Conservation (phyloP, 1,284 basidiomycete genomes). For the Athelia psychrophila region DNA sequence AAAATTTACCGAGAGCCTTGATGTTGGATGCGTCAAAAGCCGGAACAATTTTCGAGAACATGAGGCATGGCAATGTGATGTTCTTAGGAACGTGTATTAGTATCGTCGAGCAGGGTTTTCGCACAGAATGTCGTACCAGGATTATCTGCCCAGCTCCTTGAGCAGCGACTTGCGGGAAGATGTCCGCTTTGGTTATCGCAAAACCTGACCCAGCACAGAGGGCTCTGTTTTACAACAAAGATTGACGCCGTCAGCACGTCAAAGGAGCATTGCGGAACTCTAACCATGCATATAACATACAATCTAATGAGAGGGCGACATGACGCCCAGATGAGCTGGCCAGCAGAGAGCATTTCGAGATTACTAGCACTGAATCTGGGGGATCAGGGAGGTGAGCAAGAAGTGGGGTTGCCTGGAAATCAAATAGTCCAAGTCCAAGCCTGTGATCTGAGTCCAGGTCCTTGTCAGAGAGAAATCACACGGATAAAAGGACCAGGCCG, state of each 20-base stretch:
- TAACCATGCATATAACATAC: constrained; percentile 31
- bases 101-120: neutral
- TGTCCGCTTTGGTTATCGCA: constrained; percentile 54
- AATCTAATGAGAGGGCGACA: constrained; percentile 56
- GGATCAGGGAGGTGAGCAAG: too few relatives aligned
- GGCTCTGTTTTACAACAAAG: constrained; percentile 33
- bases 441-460: too few relatives aligned
- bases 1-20: constrained; percentile 49
- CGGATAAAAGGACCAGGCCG: too few relatives aligned
- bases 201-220: constrained; percentile 56
- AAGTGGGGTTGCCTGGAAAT: too few relatives aligned
- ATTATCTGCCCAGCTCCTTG: constrained; percentile 58
- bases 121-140: constrained; percentile 30
- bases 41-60: constrained; percentile 78
- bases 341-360: constrained; percentile 29
- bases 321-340: constrained; percentile 55
- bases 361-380: too few relatives aligned
- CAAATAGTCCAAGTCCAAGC: too few relatives aligned
- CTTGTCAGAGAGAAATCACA: too few relatives aligned
- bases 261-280: neutral
- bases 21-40: constrained; percentile 70
- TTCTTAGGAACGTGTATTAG: constrained; percentile 40
- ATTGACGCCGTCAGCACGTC: constrained; percentile 1
- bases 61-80: constrained; percentile 63
- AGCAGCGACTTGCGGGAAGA: constrained; percentile 58